phyloP scores from a whole-genome alignment of 805 yeast genomes.

The Candida endomychidarum region DNA sequence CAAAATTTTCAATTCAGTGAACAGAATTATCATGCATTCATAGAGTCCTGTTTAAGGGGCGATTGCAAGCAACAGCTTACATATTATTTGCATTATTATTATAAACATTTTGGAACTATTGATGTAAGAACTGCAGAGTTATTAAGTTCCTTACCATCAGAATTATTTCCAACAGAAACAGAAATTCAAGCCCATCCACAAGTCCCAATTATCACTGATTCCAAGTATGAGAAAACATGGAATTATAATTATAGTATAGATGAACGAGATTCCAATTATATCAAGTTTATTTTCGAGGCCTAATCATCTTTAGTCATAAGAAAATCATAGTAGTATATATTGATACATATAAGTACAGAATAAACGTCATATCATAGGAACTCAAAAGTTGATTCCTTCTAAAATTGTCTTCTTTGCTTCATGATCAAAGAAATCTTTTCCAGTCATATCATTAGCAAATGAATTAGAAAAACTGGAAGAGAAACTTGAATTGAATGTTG shows the following conservation, averaged over 20 bases:
- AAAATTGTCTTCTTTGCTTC: slow-evolving; percentile 17
- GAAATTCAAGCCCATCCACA: not conserved
- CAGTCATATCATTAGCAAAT: slow-evolving; percentile 29
- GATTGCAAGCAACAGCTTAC: slow-evolving; percentile 23
- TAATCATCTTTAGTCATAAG: not conserved
- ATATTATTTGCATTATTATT: slow-evolving; percentile 24
- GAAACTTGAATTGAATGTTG: slow-evolving; percentile 37
- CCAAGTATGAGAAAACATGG: slow-evolving; percentile 13
- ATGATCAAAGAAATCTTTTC: slow-evolving; percentile 19
- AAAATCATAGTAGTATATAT: not conserved
- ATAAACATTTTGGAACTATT: slow-evolving; percentile 16
- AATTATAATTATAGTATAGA: slow-evolving; percentile 22
- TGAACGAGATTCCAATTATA: slow-evolving; percentile 25
- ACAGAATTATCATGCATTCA: slow-evolving; percentile 21
- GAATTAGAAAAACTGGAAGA: slow-evolving; percentile 34
- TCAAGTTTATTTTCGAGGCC: slow-evolving; percentile 16
- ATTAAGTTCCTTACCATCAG: slow-evolving; percentile 17
- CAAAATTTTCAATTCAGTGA: slow-evolving; percentile 12
- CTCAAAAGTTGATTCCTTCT: slow-evolving; percentile 17
- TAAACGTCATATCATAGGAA: no score
- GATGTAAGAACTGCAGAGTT: slow-evolving; percentile 11
- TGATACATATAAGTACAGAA: no score
- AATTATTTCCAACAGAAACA: not conserved
- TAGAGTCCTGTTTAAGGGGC: slow-evolving; percentile 27
- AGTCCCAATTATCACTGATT: slow-evolving; percentile 14